Base-by-base conservation (phyloP, 2,329 filamentous ascomycete species). In the Trichophaea hybrida region DNA sequence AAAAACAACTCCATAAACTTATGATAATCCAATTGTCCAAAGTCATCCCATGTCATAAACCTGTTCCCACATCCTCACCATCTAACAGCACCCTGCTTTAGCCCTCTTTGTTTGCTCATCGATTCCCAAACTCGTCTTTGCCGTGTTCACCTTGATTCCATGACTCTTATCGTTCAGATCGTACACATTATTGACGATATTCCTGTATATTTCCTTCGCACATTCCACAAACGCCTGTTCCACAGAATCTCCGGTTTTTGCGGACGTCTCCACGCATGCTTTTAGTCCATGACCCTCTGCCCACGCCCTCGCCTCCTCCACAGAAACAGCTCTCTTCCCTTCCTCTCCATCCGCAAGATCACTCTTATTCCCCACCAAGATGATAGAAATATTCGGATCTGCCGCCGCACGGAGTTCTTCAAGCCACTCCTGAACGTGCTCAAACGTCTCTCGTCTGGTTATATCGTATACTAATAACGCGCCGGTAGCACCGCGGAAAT, bases 401-500 rank as follows among this genome's bases (percentile, higher is more conserved):
- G 93, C 93, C 68, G 97, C 96, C 72, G 93, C 88, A 46, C 89
- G 83, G 65, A 98, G 78, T 74, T 98, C 93, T 69, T 91, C 83
- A 49, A 97, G 82, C 93, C 93, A 98, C 73, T 88, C 84, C 35
- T 87, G 94, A 58, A 88, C 91, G 69, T 91, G 89, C 62, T 82
- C 75, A 70, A 97, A 97, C 6, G 91, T 97, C 77, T 95, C 89
- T 75, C 96, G 89, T 81, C 97, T 97, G 85, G 88, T 95, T 75
- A 97, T 97, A 75, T 98, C 91, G 78, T 98, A 98, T 71, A 98
- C 93, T 66, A 98, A 87, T 62, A 98, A 83, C 65, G 93, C 93
- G 70, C 93, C 93, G 59, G 98, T 93, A 58, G 93, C 94, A 71
- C 93, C 94, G 70, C 93, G 86, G 77, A 98, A 98, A 79, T 98